phyloP scores from a whole-genome alignment of 2,329 filamentous ascomycete genomes.

The Sporothrix luriei region DNA sequence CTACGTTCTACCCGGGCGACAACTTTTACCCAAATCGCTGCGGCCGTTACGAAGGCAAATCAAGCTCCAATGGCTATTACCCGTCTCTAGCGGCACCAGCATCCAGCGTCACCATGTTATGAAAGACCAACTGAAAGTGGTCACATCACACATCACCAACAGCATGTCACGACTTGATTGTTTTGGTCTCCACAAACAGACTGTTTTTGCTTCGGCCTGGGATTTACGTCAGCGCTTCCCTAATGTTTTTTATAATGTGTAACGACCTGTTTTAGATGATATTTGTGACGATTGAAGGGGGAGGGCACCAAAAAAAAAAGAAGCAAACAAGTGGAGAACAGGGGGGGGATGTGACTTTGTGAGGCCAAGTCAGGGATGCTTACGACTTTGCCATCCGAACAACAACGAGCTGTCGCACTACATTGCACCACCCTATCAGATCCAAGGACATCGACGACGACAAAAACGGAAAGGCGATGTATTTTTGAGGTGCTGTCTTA shows the following conservation, averaged over 20 bases:
- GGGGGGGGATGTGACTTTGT: neutral
- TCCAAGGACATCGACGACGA: neutral
- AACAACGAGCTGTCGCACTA: neutral
- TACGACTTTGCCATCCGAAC: neutral
- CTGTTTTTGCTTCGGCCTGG: neutral
- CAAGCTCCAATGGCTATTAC: conserved; percentile 57
- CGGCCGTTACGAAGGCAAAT: conserved; percentile 57
- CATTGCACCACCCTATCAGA: neutral
- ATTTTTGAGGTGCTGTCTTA: neutral
- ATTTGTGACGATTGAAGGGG: conserved; percentile 1
- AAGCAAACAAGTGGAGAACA: neutral
- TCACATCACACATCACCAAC: neutral
- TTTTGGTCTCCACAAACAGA: neutral
- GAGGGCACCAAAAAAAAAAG: neutral
- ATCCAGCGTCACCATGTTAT: conserved; percentile 52
- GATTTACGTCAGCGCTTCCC: neutral
- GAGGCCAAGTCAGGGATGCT: neutral
- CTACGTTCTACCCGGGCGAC: conserved; percentile 50
- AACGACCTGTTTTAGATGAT: conserved; percentile 26
- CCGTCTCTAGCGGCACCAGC: conserved; percentile 52
- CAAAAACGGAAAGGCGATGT: neutral
- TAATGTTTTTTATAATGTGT: conserved; percentile 18
- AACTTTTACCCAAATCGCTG: conserved; percentile 49
- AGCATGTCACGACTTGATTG: neutral
- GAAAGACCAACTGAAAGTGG: conserved; percentile 6